A percentile compares a stretch with the other conserved stretches of the same genome.
Conservation (phyloP, 148 eudicot genomes). For the Beta vulgaris region DNA sequence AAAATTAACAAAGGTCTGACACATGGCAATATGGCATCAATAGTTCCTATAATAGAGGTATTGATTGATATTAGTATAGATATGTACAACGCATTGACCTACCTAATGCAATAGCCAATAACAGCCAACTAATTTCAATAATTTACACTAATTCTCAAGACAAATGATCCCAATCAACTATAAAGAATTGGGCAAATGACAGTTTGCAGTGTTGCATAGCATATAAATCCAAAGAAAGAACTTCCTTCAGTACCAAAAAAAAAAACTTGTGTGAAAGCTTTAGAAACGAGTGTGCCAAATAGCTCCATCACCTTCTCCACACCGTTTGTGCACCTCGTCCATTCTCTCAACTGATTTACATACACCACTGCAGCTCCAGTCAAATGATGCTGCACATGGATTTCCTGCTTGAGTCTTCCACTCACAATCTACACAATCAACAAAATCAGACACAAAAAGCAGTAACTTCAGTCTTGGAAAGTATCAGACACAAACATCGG, state of each 20-base stretch:
- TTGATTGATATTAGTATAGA: too few relatives aligned
- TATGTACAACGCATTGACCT: too few relatives aligned
- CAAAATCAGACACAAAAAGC: too few relatives aligned
- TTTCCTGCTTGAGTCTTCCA: constrained; percentile 68
- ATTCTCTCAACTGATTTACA: constrained; percentile 64
- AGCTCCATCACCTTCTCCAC: constrained; percentile 65
- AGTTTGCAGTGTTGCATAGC: too few relatives aligned
- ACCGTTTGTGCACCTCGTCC: constrained; percentile 55
- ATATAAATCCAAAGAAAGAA: too few relatives aligned
- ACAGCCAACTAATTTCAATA: not conserved
- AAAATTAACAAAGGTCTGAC: too few relatives aligned
- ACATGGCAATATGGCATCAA: too few relatives aligned
- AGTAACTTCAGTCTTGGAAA: not conserved
- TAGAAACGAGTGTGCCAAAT: constrained; percentile 49
- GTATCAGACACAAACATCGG: not conserved
- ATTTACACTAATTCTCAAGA: not conserved
- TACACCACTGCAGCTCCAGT: constrained; percentile 77
- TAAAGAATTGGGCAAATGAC: constrained; percentile 2
- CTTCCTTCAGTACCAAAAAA: too few relatives aligned
- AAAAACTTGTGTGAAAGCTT: too few relatives aligned
- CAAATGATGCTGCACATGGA: constrained; percentile 68
- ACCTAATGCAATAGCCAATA: not conserved
- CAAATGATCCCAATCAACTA: not conserved
- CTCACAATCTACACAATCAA: constrained; percentile 56
- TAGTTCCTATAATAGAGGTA: too few relatives aligned